Evolutionary conservation across 805 yeast genomes (phyloP).

Genomic region (Pichia paraexigua): DNA sequence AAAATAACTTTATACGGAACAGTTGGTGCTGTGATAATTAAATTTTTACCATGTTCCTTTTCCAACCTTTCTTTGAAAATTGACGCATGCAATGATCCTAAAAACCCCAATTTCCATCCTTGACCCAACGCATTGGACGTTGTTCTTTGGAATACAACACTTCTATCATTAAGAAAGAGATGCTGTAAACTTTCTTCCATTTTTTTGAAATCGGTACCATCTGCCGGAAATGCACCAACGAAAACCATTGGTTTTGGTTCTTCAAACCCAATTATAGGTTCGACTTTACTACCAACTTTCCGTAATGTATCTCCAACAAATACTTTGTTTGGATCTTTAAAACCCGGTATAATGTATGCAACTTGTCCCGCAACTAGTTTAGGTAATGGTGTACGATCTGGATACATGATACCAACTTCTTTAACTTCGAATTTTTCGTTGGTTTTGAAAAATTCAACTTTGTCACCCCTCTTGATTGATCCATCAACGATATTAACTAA

Average conservation of each 20-base stretch:
- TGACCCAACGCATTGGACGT: constrained; percentile 92
- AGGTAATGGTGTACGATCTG: constrained; percentile 66
- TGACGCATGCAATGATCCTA: constrained; percentile 92
- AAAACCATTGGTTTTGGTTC: constrained; percentile 98
- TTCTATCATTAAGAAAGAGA: constrained; percentile 82
- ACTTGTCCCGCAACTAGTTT: constrained; percentile 81
- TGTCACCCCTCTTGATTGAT: constrained; percentile 60
- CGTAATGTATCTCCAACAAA: constrained; percentile 85
- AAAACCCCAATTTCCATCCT: constrained; percentile 95
- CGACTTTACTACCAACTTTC: constrained; percentile 50
- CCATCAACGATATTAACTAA: constrained; percentile 86
- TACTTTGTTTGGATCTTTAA: constrained; percentile 82
- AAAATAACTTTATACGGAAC: constrained; percentile 83
- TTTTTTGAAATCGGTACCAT: constrained; percentile 80
- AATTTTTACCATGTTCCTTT: constrained; percentile 87
- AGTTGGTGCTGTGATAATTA: constrained; percentile 90
- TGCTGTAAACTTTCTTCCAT: constrained; percentile 87
- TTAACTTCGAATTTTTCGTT: constrained; percentile 72
- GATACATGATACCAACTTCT: constrained; percentile 94
- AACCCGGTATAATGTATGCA: constrained; percentile 90
- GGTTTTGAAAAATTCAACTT: constrained; percentile 70
- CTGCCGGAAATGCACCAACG: constrained; percentile 96
- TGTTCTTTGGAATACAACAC: constrained; percentile 83
- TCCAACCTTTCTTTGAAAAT: constrained; percentile 89
- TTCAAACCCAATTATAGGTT: constrained; percentile 89